phyloP scores from a whole-genome alignment of 1,284 basidiomycete genomes.

The Singerocomus inundabilis region DNA sequence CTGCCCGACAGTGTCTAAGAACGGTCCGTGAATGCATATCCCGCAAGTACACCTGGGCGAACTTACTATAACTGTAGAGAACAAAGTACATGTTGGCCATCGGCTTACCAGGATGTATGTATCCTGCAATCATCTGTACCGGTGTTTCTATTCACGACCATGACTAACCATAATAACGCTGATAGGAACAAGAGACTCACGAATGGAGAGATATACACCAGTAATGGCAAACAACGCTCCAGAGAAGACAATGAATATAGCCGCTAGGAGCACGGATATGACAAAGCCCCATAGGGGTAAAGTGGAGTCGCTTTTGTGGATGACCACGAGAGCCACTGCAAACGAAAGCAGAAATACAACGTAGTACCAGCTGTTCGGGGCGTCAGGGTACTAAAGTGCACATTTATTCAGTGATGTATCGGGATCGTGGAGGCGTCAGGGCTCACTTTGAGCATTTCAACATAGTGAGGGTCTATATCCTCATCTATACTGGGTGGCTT shows the following conservation, averaged over 20 bases:
- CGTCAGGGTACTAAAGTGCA: slow-evolving; percentile 42
- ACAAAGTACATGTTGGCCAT: slow-evolving; percentile 61
- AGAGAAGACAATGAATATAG: slow-evolving; percentile 46
- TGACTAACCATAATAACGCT: neutral
- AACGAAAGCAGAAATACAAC: slow-evolving; percentile 39
- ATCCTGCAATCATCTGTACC: slow-evolving; percentile 61
- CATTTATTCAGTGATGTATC: neutral
- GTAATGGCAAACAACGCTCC: slow-evolving; percentile 52
- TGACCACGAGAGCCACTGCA: slow-evolving; percentile 42
- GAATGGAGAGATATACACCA: slow-evolving; percentile 48
- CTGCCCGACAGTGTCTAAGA: slow-evolving; percentile 43
- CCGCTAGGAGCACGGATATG: slow-evolving; percentile 40
- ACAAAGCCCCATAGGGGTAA: slow-evolving; percentile 50
- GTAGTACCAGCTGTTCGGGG: slow-evolving; percentile 48
- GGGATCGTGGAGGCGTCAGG: neutral
- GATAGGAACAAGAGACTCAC: slow-evolving; percentile 27
- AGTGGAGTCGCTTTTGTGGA: slow-evolving; percentile 50
- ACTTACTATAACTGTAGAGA: slow-evolving; percentile 48
- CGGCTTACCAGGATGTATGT: slow-evolving; percentile 58
- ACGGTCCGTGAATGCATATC: neutral
- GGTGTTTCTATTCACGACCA: slow-evolving; percentile 23
- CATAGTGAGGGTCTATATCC: slow-evolving; percentile 51
- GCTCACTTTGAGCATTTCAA: slow-evolving; percentile 50
- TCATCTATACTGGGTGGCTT: slow-evolving; percentile 26
- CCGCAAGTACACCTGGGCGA: neutral